Percentiles rank a stretch among this genome's conserved stretches.
These are phyloP conservation scores for Erigeron canadensis DNA, from an alignment of 129 eudicot genomes.

Conservation along the genomic window DNA sequence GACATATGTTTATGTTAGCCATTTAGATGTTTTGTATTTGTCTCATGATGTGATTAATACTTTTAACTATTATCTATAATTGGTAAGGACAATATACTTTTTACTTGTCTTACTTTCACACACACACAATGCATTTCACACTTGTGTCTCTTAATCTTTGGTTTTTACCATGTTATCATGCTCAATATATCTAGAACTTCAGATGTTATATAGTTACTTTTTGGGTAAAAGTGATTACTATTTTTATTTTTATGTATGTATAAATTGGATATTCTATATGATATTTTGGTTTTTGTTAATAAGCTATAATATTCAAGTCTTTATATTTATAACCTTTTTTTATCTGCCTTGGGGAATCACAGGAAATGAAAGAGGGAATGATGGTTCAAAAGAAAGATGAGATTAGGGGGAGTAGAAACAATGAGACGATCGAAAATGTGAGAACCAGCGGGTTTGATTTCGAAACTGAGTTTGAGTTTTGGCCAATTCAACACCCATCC, in stretches of 20 bases:
- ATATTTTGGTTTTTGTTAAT: too few species aligned
- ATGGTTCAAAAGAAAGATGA: constrained; percentile 28
- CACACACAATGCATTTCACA: neutral
- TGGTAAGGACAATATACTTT: constrained; percentile 1
- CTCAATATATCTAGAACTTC: neutral
- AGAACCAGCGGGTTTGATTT: constrained; percentile 21
- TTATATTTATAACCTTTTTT: neutral
- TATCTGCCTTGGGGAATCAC: neutral
- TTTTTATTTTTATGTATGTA: too few species aligned
- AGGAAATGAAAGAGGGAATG: constrained; percentile 42
- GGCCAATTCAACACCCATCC: constrained; percentile 63
- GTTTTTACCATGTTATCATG: constrained; percentile 10
- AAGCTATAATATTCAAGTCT: neutral
- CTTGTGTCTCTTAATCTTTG: constrained; percentile 4
- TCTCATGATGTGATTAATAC: too few species aligned
- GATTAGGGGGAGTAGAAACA: constrained; percentile 22
- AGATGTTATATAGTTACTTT: too few species aligned
- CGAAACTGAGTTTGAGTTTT: constrained; percentile 41
- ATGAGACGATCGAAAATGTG: constrained; percentile 10
- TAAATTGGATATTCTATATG: too few species aligned
- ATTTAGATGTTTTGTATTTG: too few species aligned
- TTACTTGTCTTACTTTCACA: constrained; percentile 1
- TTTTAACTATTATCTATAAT: too few species aligned
- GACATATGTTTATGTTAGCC: too few species aligned
- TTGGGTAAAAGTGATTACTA: too few species aligned